Evolutionary conservation across 2,329 filamentous ascomycete genomes (phyloP).

Genomic region (Epichloe typhina): DNA sequence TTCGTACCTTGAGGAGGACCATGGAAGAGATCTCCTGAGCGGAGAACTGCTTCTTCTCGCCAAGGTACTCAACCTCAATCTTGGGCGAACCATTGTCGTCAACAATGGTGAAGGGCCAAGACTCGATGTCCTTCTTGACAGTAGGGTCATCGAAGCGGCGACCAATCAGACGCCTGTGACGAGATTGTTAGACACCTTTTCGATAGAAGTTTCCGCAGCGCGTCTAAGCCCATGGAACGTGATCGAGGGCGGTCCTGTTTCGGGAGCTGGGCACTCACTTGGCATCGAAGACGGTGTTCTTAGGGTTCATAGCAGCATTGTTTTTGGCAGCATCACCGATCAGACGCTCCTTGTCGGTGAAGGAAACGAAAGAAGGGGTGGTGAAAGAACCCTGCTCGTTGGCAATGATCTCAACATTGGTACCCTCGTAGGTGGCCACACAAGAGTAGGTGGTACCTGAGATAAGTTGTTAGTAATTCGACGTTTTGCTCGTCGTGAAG

Average conservation of each 20-base stretch:
- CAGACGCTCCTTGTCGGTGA: conserved; percentile 96
- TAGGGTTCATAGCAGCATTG: conserved; percentile 98
- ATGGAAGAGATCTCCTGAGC: conserved; percentile 98
- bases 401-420: conserved; percentile 99
- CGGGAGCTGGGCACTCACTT: conserved; percentile 53
- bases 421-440: conserved; percentile 98
- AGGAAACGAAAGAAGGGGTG: conserved; percentile 97
- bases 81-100: conserved; percentile 79
- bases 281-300: conserved; percentile 97
- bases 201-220: neutral
- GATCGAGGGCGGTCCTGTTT: neutral
- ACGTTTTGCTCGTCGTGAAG: neutral
- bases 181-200: neutral
- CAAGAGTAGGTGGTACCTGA: conserved; percentile 98
- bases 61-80: conserved; percentile 91
- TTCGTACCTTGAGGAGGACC: conserved; percentile 83
- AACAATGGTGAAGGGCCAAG: conserved; percentile 98
- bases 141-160: conserved; percentile 88
- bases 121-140: conserved; percentile 98
- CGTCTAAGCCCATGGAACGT: neutral
- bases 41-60: conserved; percentile 90
- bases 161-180: conserved; percentile 84
- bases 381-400: conserved; percentile 99
- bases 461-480: neutral
- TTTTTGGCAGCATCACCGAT: conserved; percentile 99